A percentile compares a stretch with the other conserved stretches of the same genome.
Evolutionary conservation across 495 filamentous ascomycete genomes (phyloP).

Genomic region (Acidomyces sp.): DNA sequence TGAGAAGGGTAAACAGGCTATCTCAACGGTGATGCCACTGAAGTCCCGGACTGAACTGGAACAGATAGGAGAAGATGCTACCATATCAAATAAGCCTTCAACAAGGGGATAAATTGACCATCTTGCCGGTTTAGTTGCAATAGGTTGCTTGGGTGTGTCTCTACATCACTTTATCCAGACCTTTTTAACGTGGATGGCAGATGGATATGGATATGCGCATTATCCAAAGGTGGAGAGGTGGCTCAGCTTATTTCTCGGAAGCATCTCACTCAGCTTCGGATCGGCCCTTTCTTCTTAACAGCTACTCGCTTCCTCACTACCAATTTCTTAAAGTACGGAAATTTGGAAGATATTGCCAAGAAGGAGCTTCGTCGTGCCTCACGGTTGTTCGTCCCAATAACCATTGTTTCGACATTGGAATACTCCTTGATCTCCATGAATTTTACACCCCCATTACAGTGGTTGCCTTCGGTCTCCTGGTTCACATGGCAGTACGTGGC

Average conservation of each 20-base stretch:
- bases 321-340: constrained; percentile 1
- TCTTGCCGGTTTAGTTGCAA: not conserved
- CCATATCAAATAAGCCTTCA: not conserved
- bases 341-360: constrained; percentile 4
- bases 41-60: too few relatives aligned
- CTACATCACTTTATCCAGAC: constrained; percentile 1
- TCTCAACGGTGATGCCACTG: not conserved
- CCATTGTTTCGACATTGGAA: not conserved
- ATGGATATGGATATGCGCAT: not conserved
- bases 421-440: not conserved
- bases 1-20: not conserved
- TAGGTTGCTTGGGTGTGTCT: not conserved
- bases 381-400: not conserved
- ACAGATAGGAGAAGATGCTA: not conserved
- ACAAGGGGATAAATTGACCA: not conserved
- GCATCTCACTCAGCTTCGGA: constrained; percentile 1
- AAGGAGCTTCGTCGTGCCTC: not conserved
- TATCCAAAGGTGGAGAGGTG: not conserved
- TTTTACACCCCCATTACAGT: not conserved
- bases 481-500: not conserved
- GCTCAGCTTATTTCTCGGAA: not conserved
- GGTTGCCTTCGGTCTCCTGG: not conserved
- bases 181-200: constrained; percentile 1
- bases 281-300: constrained; percentile 4
- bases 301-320: not conserved